phyloP scores from a whole-genome alignment of 179 eudicot genomes.

The Camellia oleifera region DNA sequence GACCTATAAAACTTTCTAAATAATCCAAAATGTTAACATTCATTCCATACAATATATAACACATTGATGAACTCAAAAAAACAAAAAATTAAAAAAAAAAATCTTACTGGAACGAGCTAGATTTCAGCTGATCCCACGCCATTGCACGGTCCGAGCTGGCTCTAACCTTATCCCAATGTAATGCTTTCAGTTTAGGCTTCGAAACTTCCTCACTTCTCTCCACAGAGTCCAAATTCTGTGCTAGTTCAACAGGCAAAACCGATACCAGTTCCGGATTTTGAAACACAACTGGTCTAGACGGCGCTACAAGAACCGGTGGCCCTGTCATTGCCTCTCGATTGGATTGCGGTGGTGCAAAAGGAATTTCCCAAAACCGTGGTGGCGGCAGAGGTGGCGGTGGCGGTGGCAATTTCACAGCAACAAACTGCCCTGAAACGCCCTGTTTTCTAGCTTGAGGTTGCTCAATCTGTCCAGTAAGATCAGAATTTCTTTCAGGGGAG shows the following conservation, averaged over 20 bases:
- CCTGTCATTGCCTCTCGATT: conserved; percentile 23
- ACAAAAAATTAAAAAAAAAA: background rate
- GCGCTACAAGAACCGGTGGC: conserved; percentile 26
- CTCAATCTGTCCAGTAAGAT: background rate
- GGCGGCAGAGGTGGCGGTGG: conserved; percentile 59
- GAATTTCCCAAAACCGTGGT: conserved; percentile 46
- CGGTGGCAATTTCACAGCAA: conserved; percentile 35
- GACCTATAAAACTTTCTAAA: background rate
- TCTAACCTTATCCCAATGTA: conserved; percentile 96
- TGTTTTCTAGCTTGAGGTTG: background rate
- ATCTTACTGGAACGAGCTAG: conserved; percentile 85
- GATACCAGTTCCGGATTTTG: conserved; percentile 21
- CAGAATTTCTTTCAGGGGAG: conserved; percentile 13
- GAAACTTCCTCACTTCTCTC: conserved; percentile 42
- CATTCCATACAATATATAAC: too few species aligned
- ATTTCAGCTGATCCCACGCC: conserved; percentile 96
- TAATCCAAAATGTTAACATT: background rate
- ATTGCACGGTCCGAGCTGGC: conserved; percentile 85
- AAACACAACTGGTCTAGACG: conserved; percentile 30
- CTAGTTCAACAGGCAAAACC: conserved; percentile 6
- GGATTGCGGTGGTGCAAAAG: conserved; percentile 22
- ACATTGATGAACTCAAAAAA: too few species aligned
- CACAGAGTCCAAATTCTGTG: conserved; percentile 16
- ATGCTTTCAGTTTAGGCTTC: conserved; percentile 77
- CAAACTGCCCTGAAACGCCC: background rate